Conservation (phyloP, 805 yeast species). For the Pichia eremophila region DNA sequence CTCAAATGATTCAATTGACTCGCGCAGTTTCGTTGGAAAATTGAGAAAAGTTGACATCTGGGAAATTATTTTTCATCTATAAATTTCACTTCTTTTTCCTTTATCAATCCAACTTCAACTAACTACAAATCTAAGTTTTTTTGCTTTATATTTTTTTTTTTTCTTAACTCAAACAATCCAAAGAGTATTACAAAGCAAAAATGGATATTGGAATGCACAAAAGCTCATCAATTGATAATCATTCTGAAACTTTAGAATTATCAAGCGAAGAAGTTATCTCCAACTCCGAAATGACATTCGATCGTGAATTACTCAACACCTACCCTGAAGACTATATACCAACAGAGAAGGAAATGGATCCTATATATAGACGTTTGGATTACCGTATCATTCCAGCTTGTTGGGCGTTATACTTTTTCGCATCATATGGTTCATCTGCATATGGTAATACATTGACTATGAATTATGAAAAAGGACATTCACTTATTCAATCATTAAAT, state of each 20-base stretch:
- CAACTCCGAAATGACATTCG: neutral
- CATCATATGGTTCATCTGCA: constrained; percentile 69
- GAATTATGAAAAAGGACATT: constrained; percentile 56
- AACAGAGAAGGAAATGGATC: constrained; percentile 34
- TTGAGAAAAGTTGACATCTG: too few species aligned
- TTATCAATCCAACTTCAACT: too few species aligned
- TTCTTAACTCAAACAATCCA: too few species aligned
- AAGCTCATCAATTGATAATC: too few species aligned
- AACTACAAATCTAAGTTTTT: too few species aligned
- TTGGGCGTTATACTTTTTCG: constrained; percentile 69
- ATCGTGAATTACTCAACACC: neutral
- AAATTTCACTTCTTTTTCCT: too few species aligned
- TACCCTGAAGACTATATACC: constrained; percentile 12
- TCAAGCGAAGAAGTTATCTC: neutral
- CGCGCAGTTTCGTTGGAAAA: neutral
- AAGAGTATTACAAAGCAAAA: too few species aligned
- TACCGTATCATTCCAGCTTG: constrained; percentile 69
- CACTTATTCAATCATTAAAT: constrained; percentile 42
- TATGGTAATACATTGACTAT: constrained; percentile 76
- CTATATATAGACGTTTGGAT: constrained; percentile 55
- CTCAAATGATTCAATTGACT: neutral
- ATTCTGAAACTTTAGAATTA: neutral
- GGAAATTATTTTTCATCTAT: too few species aligned
- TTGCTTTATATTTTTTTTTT: too few species aligned
- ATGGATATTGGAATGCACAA: too few species aligned